Evolutionary conservation across 2,329 filamentous ascomycete species (phyloP).

Genomic region (Scedosporium boydii): DNA sequence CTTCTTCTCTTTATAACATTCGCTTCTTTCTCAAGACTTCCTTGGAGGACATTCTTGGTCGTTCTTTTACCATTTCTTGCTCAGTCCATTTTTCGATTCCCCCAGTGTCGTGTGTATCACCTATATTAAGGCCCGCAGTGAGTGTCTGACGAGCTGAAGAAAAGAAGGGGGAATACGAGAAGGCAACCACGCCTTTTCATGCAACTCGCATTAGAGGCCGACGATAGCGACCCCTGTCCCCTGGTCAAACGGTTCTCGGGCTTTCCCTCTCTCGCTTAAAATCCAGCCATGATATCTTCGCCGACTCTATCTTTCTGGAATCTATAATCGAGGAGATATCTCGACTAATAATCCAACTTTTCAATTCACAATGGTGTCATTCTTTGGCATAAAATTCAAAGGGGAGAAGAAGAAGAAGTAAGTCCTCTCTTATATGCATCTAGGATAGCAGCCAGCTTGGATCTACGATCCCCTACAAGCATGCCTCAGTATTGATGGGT

Average conservation of each 20-base stretch:
- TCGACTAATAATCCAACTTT: too few species aligned
- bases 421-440: conserved; percentile 18
- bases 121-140: neutral
- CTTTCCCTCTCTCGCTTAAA: neutral
- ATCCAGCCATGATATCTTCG: neutral
- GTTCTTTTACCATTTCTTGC: neutral
- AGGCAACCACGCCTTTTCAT: neutral
- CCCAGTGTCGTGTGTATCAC: neutral
- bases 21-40: too few species aligned
- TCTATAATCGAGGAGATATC: neutral
- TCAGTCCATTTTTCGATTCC: neutral
- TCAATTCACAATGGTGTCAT: conserved; percentile 40
- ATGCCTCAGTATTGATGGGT: too few species aligned
- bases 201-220: neutral
- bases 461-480: too few species aligned
- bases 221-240: neutral
- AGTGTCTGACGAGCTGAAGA: neutral
- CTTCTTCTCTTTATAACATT: too few species aligned
- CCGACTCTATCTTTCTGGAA: neutral
- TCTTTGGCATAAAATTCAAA: conserved; percentile 48
- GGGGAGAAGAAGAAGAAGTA: conserved; percentile 50
- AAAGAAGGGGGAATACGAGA: neutral
- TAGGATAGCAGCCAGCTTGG: neutral
- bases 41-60: neutral
- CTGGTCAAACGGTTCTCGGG: neutral